Base-by-base conservation (phyloP, 1,284 basidiomycete species). In the Fomitiporia mediterranea region DNA sequence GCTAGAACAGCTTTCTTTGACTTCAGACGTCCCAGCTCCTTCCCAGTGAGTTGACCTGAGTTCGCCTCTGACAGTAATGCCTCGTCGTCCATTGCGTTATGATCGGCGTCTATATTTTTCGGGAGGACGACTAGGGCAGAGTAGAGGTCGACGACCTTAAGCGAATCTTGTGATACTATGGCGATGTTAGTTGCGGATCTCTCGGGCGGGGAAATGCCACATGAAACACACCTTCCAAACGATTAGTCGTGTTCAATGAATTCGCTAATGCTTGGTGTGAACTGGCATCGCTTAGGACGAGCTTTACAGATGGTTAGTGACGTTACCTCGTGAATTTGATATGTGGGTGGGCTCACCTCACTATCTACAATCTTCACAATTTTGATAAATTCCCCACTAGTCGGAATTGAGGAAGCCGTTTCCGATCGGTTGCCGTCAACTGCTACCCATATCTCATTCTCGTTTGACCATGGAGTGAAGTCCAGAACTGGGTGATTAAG, bases 81-180 rank as follows among this genome's bases (percentile, higher is more conserved):
- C 9, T 62, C 68, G 15, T 67, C 69, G 27, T 69, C 68, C 63
- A 72, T 72, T n/a, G 69, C 70, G 53, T 76, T 74, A 57, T 74
- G 73, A 43, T 74, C 73, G 2, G 63, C 72, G 28, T 80, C 77
- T 21, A 71, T 68, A 60, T 78, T 76, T 66, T 91, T 91, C 0
- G 88, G 88, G 62, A 90, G 70, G 13, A 78, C 72, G 0, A 71
- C 68, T 17, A 91, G 73, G 40, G 78, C 72, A 3, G 74, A 70
- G 63, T 91, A 90, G 2, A 89, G 69, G 52, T 86, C 81, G 2
- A 89, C 71, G 2, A 69, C 64, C 59, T 77, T 73, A 4, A 84
- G 66, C 8, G 82, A 79, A 6, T 72, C 73, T 4, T 65, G 51
- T 0, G 77, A 72, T 8, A 81, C 83, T 84, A 63, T 55, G 48